Evolutionary conservation across 345 rosid genomes (phyloP).

Genomic region (Syzygium grande): DNA sequence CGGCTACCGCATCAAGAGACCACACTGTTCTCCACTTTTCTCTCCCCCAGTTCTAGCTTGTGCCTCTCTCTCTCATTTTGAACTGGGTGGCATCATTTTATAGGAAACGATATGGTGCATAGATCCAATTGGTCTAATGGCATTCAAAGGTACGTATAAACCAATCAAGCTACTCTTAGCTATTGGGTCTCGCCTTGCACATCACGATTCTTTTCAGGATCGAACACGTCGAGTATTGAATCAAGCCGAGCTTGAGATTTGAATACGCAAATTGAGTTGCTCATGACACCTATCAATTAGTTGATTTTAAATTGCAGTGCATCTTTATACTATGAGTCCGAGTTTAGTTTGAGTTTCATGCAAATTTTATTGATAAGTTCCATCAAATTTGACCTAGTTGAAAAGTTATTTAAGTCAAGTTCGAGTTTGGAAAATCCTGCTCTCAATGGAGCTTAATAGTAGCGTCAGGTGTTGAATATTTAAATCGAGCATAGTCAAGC

Average conservation of each 20-base stretch:
- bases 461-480: background rate
- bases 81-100: background rate
- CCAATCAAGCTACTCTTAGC: background rate
- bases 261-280: background rate
- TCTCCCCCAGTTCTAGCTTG: no score
- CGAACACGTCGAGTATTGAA: background rate
- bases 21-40: no score
- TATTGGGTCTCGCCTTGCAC: background rate
- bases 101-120: background rate
- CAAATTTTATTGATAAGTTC: background rate
- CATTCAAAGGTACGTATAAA: background rate
- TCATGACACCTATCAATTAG: background rate
- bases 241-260: background rate
- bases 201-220: background rate
- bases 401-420: background rate
- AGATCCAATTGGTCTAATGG: background rate
- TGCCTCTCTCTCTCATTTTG: no score
- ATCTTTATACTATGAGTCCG: background rate
- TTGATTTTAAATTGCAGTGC: background rate
- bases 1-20: no score
- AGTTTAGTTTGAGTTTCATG: background rate
- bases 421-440: background rate
- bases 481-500: background rate
- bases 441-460: background rate
- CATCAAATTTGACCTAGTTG: rapidly evolving